Evolutionary conservation across 305 asterid species (phyloP).

Genomic region (Solanum hybrid): DNA sequence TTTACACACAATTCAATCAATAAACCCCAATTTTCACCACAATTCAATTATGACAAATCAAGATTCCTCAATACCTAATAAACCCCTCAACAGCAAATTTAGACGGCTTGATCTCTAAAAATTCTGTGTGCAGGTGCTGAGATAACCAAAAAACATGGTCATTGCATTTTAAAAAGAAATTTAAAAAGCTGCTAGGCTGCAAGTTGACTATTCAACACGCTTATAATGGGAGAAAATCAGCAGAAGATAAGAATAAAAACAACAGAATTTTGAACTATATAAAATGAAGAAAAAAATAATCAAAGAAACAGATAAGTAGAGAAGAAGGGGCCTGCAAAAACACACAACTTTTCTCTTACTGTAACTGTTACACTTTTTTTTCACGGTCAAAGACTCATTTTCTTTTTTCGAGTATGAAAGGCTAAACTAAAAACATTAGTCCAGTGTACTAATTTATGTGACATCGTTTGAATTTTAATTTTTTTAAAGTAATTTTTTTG

Average conservation of each 20-base stretch:
- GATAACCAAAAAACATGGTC: background rate
- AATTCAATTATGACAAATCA: background rate
- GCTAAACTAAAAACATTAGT: background rate
- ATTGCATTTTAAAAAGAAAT: background rate
- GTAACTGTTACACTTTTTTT: background rate
- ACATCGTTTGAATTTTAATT: background rate
- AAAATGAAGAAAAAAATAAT: background rate
- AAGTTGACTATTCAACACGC: slow-evolving; percentile 7
- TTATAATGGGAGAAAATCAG: background rate
- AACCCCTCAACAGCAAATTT: background rate
- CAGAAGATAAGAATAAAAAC: slow-evolving; percentile 1
- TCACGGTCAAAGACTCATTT: background rate
- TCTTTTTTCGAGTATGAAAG: background rate
- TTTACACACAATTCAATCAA: background rate
- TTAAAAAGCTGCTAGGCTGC: background rate
- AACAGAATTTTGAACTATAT: background rate
- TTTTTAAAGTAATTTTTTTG: background rate
- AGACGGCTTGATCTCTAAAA: background rate
- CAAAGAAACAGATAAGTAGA: background rate
- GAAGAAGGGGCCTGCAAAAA: background rate
- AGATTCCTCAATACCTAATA: background rate
- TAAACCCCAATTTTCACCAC: background rate
- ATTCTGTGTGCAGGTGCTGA: background rate
- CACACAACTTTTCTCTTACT: background rate
- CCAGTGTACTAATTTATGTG: rapidly evolving